Percentiles rank a stretch among this genome's conserved stretches.
phyloP scores from a whole-genome alignment of 805 yeast species.

The Saccharomyces eubayanus region DNA sequence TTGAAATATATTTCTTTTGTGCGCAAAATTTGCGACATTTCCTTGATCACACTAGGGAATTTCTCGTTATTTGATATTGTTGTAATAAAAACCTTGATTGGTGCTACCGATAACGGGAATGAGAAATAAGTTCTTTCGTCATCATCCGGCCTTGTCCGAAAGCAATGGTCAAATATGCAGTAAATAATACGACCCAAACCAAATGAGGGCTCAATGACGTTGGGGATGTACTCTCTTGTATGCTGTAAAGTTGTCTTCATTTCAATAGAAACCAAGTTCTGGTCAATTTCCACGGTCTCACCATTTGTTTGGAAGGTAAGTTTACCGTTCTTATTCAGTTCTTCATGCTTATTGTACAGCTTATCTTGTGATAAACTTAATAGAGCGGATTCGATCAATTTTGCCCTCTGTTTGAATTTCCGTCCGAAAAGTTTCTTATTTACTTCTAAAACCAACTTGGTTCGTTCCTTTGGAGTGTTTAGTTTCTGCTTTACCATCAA shows the following conservation, averaged over 20 bases:
- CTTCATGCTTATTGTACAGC: conserved; percentile 64
- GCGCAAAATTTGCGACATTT: conserved; percentile 65
- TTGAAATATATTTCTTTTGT: conserved; percentile 43
- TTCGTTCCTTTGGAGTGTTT: conserved; percentile 74
- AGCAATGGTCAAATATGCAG: conserved; percentile 85
- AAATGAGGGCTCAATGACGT: conserved; percentile 97
- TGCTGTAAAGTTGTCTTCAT: conserved; percentile 78
- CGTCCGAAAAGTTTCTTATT: conserved; percentile 97
- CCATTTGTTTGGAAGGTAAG: conserved; percentile 63
- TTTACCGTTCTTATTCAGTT: conserved; percentile 53
- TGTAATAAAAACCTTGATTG: conserved; percentile 91
- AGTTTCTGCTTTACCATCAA: conserved; percentile 87
- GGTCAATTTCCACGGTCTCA: conserved; percentile 60
- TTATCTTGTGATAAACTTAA: conserved; percentile 72
- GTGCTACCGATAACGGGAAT: conserved; percentile 92
- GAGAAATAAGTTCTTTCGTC: conserved; percentile 83
- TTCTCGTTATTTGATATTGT: conserved; percentile 83
- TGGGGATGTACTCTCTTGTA: conserved; percentile 90
- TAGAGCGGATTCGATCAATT: conserved; percentile 78
- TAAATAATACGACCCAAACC: conserved; percentile 97
- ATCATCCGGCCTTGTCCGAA: conserved; percentile 91
- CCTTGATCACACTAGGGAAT: conserved; percentile 63
- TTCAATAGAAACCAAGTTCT: conserved; percentile 62
- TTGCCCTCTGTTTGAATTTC: conserved; percentile 93
- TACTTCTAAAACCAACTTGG: conserved; percentile 73